Evolutionary conservation across 2,329 filamentous ascomycete species (phyloP).

Genomic region (Xylaria sp.): DNA sequence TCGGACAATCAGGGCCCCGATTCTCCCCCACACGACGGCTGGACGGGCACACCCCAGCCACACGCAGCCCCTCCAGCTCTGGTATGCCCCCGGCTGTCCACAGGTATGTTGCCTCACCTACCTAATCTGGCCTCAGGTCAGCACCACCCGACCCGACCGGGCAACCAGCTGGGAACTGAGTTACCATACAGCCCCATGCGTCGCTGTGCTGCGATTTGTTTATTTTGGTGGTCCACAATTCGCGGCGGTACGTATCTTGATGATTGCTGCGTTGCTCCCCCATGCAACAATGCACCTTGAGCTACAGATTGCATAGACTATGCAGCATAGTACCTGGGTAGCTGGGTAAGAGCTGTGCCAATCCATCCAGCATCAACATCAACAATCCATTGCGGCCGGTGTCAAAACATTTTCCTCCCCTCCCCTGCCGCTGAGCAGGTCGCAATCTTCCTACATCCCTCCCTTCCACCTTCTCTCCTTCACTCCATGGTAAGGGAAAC

Average conservation of each 20-base stretch:
- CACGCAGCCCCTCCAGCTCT: no score
- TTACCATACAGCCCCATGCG: constrained; percentile 10
- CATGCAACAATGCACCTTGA: neutral
- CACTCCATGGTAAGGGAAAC: neutral
- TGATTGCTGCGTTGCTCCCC: constrained; percentile 14
- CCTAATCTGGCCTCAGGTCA: neutral
- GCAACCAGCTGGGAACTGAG: constrained; percentile 19
- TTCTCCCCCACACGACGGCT: no score
- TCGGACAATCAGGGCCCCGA: neutral
- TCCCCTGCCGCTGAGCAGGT: neutral
- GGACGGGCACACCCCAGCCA: no score
- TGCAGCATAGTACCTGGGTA: neutral
- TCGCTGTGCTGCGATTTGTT: constrained; percentile 24
- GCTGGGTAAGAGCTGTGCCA: neutral
- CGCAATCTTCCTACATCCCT: neutral
- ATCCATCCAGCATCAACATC: constrained; percentile 17
- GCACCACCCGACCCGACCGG: neutral
- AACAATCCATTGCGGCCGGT: constrained; percentile 11
- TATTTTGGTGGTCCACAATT: constrained; percentile 27
- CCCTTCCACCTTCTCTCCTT: neutral
- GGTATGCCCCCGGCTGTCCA: no score
- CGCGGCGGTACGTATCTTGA: constrained; percentile 13
- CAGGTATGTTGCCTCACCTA: no score
- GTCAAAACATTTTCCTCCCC: neutral
- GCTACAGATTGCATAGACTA: neutral